Evolutionary conservation across 2,329 filamentous ascomycete genomes (phyloP).

Genomic region (Xylaria hypoxylon): DNA sequence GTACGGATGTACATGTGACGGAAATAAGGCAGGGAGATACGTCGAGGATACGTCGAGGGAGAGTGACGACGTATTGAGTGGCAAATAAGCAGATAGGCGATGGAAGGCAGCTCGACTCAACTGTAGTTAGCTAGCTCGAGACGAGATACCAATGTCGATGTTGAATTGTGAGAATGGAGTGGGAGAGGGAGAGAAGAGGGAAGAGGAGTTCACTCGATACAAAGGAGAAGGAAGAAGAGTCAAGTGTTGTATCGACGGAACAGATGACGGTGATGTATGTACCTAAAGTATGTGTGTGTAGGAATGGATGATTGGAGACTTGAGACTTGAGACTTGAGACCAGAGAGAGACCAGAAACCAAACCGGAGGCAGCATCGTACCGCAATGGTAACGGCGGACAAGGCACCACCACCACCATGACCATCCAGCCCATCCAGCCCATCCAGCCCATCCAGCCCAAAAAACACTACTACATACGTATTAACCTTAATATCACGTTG

Average conservation of each 20-base stretch:
- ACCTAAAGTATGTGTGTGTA: conserved; percentile 23
- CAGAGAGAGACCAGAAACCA: neutral
- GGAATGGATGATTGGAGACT: conserved; percentile 22
- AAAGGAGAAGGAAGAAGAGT: conserved; percentile 17
- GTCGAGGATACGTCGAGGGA: neutral
- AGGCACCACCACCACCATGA: conserved; percentile 15
- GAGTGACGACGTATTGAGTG: neutral
- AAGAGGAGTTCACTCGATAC: neutral
- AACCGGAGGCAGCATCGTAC: conserved; percentile 13
- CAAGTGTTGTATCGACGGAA: conserved; percentile 15
- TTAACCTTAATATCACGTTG: conserved; percentile 28
- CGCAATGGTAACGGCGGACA: conserved; percentile 13
- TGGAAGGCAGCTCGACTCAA: neutral
- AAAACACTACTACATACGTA: neutral
- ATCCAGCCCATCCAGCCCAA: no score
- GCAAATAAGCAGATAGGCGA: neutral
- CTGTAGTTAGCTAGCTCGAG: neutral
- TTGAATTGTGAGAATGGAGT: neutral
- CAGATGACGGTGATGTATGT: conserved; percentile 19
- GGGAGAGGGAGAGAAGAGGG: neutral
- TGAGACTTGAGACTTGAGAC: conserved; percentile 18
- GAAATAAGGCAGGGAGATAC: no score
- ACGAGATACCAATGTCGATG: neutral
- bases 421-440: no score
- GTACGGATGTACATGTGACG: neutral